Percentiles rank a stretch among this genome's conserved stretches.
phyloP scores from a whole-genome alignment of 2,329 filamentous ascomycete species.

The Pseudocercospora eumusae region DNA sequence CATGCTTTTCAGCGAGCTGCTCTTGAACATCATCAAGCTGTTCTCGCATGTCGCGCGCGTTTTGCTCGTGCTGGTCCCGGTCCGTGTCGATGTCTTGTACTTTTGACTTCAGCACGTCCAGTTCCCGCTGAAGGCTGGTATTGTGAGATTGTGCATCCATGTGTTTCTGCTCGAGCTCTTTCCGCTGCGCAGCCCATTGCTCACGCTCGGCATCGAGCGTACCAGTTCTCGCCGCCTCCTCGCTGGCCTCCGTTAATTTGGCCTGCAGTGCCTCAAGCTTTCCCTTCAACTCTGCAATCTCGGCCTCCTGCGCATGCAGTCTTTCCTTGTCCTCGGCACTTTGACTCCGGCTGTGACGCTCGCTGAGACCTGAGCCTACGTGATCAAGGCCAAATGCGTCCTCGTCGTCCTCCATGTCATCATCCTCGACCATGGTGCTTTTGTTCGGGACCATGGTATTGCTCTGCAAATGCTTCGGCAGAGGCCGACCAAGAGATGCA shows the following conservation, averaged over 20 bases:
- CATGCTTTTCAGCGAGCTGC: constrained; percentile 56
- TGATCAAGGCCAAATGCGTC: constrained; percentile 35
- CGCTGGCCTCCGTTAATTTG: constrained; percentile 68
- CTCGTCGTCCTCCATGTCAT: constrained; percentile 56
- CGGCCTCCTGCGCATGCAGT: constrained; percentile 76
- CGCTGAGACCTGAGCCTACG: constrained; percentile 24
- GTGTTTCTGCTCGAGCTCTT: constrained; percentile 59
- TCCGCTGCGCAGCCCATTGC: constrained; percentile 54
- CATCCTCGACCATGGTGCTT: constrained; percentile 95
- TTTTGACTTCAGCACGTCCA: constrained; percentile 67
- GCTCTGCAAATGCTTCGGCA: constrained; percentile 87
- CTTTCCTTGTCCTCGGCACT: constrained; percentile 61
- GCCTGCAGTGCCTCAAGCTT: constrained; percentile 73
- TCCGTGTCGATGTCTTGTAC: constrained; percentile 29
- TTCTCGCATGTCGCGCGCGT: constrained; percentile 28
- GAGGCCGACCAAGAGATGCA: constrained; percentile 63
- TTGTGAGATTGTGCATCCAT: constrained; percentile 64
- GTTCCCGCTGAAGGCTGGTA: constrained; percentile 73
- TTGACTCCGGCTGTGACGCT: constrained; percentile 37
- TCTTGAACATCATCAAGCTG: constrained; percentile 29
- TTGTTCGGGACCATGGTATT: constrained; percentile 98
- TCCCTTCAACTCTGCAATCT: constrained; percentile 72
- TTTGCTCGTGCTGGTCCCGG: constrained; percentile 30
- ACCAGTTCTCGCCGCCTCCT: constrained; percentile 37
- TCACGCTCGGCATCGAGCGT: constrained; percentile 27